Evolutionary conservation across 805 yeast species (phyloP).

Genomic region (Saturnispora bothae): DNA sequence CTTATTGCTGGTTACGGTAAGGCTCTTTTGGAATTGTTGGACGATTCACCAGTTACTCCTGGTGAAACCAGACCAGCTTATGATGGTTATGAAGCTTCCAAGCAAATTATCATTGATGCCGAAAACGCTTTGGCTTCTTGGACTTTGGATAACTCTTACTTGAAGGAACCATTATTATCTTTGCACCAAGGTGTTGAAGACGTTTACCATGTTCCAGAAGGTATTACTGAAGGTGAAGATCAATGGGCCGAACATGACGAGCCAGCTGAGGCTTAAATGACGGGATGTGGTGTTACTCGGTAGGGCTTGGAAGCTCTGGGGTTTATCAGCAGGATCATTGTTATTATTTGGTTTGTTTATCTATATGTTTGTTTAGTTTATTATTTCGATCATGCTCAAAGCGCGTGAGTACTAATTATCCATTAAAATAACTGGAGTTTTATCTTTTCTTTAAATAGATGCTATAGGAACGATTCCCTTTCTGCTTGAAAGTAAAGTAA

Average conservation of each 20-base stretch:
- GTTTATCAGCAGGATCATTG: no score
- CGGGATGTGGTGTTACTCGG: no score
- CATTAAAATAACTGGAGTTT: no score
- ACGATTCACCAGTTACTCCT: slow-evolving; percentile 95
- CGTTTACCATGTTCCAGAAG: slow-evolving; percentile 59
- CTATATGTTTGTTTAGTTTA: no score
- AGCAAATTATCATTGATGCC: slow-evolving; percentile 94
- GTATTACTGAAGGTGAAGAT: slow-evolving; percentile 31
- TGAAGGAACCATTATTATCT: slow-evolving; percentile 70
- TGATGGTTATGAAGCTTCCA: slow-evolving; percentile 96
- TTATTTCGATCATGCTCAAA: no score
- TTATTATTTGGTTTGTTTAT: no score
- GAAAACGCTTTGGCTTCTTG: slow-evolving; percentile 92
- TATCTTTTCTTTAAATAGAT: no score
- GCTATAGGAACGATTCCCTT: no score
- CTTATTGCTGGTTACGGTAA: slow-evolving; percentile 98
- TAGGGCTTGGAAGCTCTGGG: no score
- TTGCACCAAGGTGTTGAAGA: slow-evolving; percentile 38
- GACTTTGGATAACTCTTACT: slow-evolving; percentile 93
- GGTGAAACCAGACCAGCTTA: slow-evolving; percentile 98
- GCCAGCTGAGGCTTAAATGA: no score
- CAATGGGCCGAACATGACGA: slow-evolving; percentile 13
- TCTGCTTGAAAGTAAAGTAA: no score
- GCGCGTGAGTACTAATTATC: no score
- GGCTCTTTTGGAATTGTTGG: slow-evolving; percentile 89